Evolutionary conservation across 371 early-diverging fungal species (phyloP).

Genomic region (Gilbertella persicaria): DNA sequence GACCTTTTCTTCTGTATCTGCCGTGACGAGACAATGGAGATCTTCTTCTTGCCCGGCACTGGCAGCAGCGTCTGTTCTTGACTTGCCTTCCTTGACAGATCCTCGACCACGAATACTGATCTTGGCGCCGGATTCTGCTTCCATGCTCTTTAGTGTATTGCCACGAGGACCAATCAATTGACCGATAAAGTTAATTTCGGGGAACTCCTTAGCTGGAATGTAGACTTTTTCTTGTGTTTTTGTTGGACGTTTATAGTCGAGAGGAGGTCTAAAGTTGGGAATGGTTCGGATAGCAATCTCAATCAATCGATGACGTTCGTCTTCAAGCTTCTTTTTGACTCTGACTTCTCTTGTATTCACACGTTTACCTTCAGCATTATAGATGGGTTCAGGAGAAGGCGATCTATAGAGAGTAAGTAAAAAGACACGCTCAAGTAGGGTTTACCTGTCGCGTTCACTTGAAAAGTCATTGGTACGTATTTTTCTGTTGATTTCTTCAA

Average conservation of each 20-base stretch:
- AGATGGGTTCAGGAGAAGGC: conserved; percentile 91
- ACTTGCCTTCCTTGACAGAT: conserved; percentile 96
- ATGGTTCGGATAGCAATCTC: conserved; percentile 77
- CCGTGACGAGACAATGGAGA: conserved; percentile 90
- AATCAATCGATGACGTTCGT: conserved; percentile 89
- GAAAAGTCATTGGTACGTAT: conserved; percentile 82
- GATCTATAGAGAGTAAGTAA: conserved; percentile 61
- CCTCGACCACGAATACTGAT: conserved; percentile 97
- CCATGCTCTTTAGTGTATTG: conserved; percentile 93
- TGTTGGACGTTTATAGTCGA: conserved; percentile 86
- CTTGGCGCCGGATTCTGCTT: conserved; percentile 90
- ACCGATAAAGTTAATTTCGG: conserved; percentile 97
- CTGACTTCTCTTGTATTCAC: conserved; percentile 93
- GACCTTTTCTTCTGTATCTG: conserved; percentile 89
- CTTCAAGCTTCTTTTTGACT: conserved; percentile 89
- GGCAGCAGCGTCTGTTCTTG: conserved; percentile 62
- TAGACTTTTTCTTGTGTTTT: conserved; percentile 90
- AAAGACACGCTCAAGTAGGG: not conserved
- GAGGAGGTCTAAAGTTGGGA: conserved; percentile 86
- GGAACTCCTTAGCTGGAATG: conserved; percentile 93
- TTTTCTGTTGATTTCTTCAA: conserved; percentile 89
- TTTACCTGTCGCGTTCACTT: conserved; percentile 66
- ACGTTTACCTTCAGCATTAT: conserved; percentile 91
- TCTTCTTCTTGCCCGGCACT: conserved; percentile 91
- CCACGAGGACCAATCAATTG: conserved; percentile 97